These are phyloP conservation scores for Eutypa lata DNA, from an alignment of 2,329 filamentous ascomycete genomes.

Conservation along the genomic window DNA sequence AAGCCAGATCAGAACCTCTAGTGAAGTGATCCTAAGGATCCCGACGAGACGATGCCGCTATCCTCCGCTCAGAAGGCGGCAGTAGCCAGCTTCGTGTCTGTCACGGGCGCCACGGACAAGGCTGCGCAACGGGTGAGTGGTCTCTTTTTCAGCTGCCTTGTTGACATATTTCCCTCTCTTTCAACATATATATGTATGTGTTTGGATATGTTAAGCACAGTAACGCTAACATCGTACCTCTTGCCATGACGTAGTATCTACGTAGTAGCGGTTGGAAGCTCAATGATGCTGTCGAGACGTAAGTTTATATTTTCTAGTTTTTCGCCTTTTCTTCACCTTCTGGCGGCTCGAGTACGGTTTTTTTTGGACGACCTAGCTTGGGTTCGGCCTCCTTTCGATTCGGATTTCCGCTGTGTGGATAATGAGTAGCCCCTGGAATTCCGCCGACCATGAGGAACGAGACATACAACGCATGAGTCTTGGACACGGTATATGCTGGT, in stretches of 20 bases:
- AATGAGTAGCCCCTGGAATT: too few relatives aligned
- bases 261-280: conserved; percentile 48
- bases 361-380: neutral
- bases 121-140: conserved; percentile 21
- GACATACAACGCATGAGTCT: too few relatives aligned
- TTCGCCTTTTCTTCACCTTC: neutral
- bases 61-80: conserved; percentile 23
- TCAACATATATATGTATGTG: conserved; percentile 1
- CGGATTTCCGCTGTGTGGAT: too few relatives aligned
- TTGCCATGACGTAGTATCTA: conserved; percentile 15
- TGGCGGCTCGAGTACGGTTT: neutral
- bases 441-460: too few relatives aligned
- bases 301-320: conserved; percentile 34
- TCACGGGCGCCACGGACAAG: conserved; percentile 27
- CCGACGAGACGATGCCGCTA: conserved; percentile 17
- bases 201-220: neutral
- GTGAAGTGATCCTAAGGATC: too few relatives aligned
- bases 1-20: too few relatives aligned
- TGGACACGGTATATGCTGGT: too few relatives aligned
- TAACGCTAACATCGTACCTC: too few relatives aligned
- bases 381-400: neutral
- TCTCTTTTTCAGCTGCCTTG: neutral
- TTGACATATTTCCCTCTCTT: neutral
- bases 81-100: conserved; percentile 24
- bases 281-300: conserved; percentile 55